Evolutionary conservation across 257 asterid species (phyloP).

Genomic region (Scutellaria galericulata): DNA sequence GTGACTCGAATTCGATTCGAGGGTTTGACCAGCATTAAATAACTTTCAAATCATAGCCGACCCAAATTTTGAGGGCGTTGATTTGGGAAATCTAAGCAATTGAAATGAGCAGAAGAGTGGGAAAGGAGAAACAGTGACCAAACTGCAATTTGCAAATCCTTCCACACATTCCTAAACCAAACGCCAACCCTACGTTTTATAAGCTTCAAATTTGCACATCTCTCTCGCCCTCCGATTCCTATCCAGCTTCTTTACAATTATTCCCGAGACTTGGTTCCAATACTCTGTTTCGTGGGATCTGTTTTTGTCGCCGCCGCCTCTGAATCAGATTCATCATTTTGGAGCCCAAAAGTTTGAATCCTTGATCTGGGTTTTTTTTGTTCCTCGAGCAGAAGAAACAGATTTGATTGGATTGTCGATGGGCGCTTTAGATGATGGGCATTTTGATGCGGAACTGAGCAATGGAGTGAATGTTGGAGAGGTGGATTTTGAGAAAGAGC

Average conservation of each 20-base stretch:
- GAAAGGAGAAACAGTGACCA: too few species aligned
- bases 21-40: too few species aligned
- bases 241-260: constrained; percentile 2
- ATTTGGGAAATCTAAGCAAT: too few species aligned
- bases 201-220: constrained; percentile 9
- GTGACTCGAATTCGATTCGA: too few species aligned
- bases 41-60: too few species aligned
- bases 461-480: constrained; percentile 63
- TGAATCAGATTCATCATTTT: constrained; percentile 26
- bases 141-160: neutral
- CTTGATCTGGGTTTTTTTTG: constrained; percentile 33
- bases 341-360: constrained; percentile 46
- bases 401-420: constrained; percentile 45
- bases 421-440: constrained; percentile 88
- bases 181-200: constrained; percentile 51
- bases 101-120: too few species aligned
- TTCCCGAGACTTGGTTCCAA: neutral
- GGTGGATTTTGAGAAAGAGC: constrained; percentile 58
- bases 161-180: constrained; percentile 52
- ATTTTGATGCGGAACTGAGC: constrained; percentile 54
- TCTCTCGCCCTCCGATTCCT: constrained; percentile 32
- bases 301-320: neutral
- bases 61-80: too few species aligned
- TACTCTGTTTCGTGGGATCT: neutral
- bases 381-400: constrained; percentile 9